These are phyloP conservation scores for Trichocladium antarcticum DNA, from an alignment of 495 filamentous ascomycete genomes.

Conservation along the genomic window DNA sequence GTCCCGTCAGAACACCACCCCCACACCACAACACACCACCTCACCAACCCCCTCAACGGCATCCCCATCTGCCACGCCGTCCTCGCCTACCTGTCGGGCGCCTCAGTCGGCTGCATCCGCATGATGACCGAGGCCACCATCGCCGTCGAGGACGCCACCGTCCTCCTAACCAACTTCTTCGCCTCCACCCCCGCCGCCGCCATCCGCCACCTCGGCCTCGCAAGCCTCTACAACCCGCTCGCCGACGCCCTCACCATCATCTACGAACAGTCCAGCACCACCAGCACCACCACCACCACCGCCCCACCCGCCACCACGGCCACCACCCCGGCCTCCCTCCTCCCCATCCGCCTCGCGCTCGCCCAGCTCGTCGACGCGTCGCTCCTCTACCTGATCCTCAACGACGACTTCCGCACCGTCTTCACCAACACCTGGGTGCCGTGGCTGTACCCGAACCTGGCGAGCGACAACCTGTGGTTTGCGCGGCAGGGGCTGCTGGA, in stretches of 20 bases:
- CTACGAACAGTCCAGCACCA: constrained; percentile 11
- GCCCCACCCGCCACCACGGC: too few species aligned
- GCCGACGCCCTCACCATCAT: constrained; percentile 4
- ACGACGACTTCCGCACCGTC: constrained; percentile 8
- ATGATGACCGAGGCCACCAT: constrained; percentile 8
- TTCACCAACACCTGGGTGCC: not conserved
- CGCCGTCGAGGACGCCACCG: constrained; percentile 5
- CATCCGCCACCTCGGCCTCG: constrained; percentile 3
- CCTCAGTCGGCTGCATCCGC: not conserved
- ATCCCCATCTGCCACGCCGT: constrained; percentile 1
- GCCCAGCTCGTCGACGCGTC: constrained; percentile 11
- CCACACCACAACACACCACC: not conserved
- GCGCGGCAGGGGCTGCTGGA: not conserved
- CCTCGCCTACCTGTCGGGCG: constrained; percentile 15
- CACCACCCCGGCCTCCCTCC: too few species aligned
- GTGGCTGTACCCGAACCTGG: constrained; percentile 1
- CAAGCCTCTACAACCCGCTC: constrained; percentile 9
- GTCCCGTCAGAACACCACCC: not conserved
- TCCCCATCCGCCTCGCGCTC: too few species aligned
- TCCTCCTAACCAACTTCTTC: not conserved
- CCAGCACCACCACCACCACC: too few species aligned
- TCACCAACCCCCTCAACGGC: constrained; percentile 1
- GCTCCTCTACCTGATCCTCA: constrained; percentile 8
- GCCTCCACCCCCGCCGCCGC: not conserved
- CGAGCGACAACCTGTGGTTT: constrained; percentile 2